phyloP scores from a whole-genome alignment of 129 eudicot species.

The sunflower (Helianthus annuus) region DNA sequence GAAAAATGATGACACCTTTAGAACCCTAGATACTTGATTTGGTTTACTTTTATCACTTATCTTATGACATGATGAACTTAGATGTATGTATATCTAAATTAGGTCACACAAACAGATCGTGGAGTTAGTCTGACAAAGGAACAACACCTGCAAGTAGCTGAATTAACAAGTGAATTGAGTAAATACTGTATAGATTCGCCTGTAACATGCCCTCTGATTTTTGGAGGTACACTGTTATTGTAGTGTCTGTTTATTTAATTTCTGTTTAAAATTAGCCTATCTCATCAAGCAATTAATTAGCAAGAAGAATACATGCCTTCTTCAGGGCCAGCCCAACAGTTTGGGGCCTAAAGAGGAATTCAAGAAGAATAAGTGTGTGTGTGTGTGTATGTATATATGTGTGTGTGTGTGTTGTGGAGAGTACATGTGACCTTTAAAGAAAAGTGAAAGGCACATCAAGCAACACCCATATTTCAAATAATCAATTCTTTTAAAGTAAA shows the following conservation, averaged over 20 bases:
- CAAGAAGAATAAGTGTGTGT: too few species aligned
- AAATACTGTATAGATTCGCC: slow-evolving; percentile 80
- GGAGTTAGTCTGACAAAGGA: slow-evolving; percentile 72
- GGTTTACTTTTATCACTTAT: not conserved
- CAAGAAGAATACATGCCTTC: not conserved
- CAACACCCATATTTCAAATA: too few species aligned
- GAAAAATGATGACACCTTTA: not conserved
- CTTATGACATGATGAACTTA: slow-evolving; percentile 28
- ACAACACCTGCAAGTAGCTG: slow-evolving; percentile 77
- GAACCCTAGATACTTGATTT: slow-evolving; percentile 7
- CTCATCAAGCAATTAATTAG: not conserved
- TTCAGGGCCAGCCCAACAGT: too few species aligned
- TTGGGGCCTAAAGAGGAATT: too few species aligned
- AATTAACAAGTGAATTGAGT: slow-evolving; percentile 61
- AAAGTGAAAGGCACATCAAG: too few species aligned
- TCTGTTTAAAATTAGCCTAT: not conserved
- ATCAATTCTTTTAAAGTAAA: too few species aligned
- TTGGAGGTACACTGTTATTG: slow-evolving; percentile 64
- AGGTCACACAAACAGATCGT: slow-evolving; percentile 86
- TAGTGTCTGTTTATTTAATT: not conserved
- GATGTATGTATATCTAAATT: slow-evolving; percentile 30
- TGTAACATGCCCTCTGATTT: slow-evolving; percentile 83
- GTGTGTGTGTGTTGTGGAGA: too few species aligned
- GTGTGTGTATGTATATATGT: too few species aligned
- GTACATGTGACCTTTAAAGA: too few species aligned